These are phyloP conservation scores for Poa annua DNA, from an alignment of 176 grass and related monocot species.

Conservation along the genomic window DNA sequence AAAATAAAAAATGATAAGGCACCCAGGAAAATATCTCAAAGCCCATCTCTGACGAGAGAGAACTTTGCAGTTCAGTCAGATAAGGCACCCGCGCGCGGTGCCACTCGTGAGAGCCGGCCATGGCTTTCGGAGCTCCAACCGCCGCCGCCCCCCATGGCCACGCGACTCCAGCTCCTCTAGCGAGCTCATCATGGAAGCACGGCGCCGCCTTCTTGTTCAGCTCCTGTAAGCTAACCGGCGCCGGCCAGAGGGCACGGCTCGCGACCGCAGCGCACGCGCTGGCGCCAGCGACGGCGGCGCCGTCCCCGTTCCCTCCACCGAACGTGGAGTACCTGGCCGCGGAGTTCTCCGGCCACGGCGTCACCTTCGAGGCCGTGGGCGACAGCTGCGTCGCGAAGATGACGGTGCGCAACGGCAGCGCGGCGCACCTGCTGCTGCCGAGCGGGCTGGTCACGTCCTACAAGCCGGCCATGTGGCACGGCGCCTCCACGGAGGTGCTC, in stretches of 20 bases:
- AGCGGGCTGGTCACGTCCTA: conserved; percentile 85
- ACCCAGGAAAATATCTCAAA: background rate
- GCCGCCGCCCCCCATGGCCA: conserved; percentile 36
- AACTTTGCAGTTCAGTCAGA: conserved; percentile 25
- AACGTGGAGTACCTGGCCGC: conserved; percentile 74
- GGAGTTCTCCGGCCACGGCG: conserved; percentile 76
- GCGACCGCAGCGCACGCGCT: conserved; percentile 27
- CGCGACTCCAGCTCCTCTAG: conserved; percentile 16
- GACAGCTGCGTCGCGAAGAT: conserved; percentile 67
- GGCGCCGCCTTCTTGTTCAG: conserved; percentile 2
- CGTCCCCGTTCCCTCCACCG: conserved; percentile 20
- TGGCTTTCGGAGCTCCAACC: conserved; percentile 40
- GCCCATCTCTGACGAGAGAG: background rate
- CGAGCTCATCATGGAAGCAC: conserved; percentile 42
- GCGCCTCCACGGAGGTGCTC: conserved; percentile 60
- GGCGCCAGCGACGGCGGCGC: conserved; percentile 1
- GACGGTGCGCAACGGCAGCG: conserved; percentile 64
- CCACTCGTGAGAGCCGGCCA: conserved; percentile 31
- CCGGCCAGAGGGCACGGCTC: conserved; percentile 3
- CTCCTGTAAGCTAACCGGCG: conserved; percentile 8
- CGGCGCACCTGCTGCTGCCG: conserved; percentile 72
- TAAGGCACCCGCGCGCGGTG: conserved; percentile 39
- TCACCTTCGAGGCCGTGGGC: conserved; percentile 70
- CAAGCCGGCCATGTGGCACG: conserved; percentile 88
- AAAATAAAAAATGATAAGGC: background rate